Conservation (phyloP, 116 monocot genomes). For the Dioscorea cayenensis region DNA sequence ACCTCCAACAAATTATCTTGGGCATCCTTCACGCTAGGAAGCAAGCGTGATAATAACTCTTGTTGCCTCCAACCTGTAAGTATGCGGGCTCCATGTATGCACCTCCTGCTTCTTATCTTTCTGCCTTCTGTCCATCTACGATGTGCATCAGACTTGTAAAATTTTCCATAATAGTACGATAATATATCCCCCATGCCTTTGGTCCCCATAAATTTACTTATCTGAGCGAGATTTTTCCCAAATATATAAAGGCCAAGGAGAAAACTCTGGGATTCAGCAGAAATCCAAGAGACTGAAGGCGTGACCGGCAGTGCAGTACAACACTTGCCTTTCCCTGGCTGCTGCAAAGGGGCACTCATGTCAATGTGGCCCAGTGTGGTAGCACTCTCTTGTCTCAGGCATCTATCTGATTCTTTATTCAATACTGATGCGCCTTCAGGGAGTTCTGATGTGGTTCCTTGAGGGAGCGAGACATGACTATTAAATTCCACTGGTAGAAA, state of each 20-base stretch:
- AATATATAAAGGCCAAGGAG: constrained; percentile 92
- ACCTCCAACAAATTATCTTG: constrained; percentile 65
- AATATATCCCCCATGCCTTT: constrained; percentile 66
- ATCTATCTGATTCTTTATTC: constrained; percentile 2
- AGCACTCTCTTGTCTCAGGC: background rate
- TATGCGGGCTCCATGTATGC: constrained; percentile 67
- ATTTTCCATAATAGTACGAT: constrained; percentile 84
- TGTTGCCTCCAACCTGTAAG: constrained; percentile 88
- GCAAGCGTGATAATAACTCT: constrained; percentile 64
- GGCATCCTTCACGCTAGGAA: constrained; percentile 25
- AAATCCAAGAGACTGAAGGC: constrained; percentile 33
- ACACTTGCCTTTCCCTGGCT: constrained; percentile 6
- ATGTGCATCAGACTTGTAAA: constrained; percentile 68
- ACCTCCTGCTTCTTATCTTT: constrained; percentile 60
- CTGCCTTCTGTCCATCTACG: constrained; percentile 67
- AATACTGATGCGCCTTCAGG: background rate
- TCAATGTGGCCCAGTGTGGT: background rate
- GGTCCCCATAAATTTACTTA: constrained; percentile 43
- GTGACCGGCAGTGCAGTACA: constrained; percentile 42
- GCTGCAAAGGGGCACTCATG: background rate
- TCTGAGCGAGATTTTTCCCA: constrained; percentile 71
- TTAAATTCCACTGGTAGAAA: background rate
- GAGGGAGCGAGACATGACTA: background rate
- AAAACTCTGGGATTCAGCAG: constrained; percentile 50
- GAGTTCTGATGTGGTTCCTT: background rate